Evolutionary conservation across 2,329 filamentous ascomycete species (phyloP), one percentile per base, ranked within the genome.

Genomic region (Sporothrix pallida): DNA sequence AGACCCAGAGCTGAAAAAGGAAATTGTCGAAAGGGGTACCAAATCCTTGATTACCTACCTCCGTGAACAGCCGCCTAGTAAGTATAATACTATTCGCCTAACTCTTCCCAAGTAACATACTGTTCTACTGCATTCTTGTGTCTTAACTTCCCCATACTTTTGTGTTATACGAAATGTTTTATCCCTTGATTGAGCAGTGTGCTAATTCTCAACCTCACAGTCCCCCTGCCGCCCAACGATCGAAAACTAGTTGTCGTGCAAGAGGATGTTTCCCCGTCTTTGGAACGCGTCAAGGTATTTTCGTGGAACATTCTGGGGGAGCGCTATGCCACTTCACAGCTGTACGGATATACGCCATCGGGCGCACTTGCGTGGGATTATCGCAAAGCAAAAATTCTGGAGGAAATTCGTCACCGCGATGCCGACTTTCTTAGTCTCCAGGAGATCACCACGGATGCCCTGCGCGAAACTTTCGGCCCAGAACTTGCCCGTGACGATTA

Each of bases 271-370:
- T 86, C 84, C 81, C 78, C 86, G 1, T 85, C 80, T 72, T 82
- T 89, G 75, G 89, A 98, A 79, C 91, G 90, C 71, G 90, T 98
- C 80, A 93, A 93, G 73, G 91, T 97, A 9, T 87, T 98, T 75
- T 97, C 93, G 26, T 98, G 96, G 90, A 99, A 99, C 81, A 97
- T 95, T 65, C 88, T 99, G 12, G 98, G 95, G 83, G 94, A 98
- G 82, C 93, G 94, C 79, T 97, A 96, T 78, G 95, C 95, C 4
- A 98, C 95, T 0, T 87, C 90, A 72, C 87, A 90, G 72, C 90
- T 93, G 75, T 98, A 98, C 80, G 95, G 95, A 60, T 98, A 98
- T 81, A 95, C 94, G 0, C 93, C 96, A 2, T 91, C 91, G 17
- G 88, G 88, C 72, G 94, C 94, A 9, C 86, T 99, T 31, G 86